Conservation (phyloP, 2,329 filamentous ascomycete species). For the Exutisphaerella laricina region DNA sequence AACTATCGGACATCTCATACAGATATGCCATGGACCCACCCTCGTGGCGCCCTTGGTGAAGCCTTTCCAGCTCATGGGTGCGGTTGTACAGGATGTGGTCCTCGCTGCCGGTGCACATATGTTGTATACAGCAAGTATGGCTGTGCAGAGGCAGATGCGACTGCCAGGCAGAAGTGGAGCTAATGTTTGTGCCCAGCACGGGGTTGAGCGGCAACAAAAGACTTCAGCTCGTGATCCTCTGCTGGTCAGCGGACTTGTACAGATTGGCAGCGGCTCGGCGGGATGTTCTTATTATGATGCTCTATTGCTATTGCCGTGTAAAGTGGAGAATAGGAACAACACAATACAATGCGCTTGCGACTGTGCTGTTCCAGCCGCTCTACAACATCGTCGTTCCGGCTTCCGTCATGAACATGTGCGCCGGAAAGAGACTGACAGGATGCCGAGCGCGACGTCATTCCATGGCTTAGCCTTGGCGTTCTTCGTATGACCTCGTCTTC, state of each 20-base stretch:
- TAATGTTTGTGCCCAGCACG: background rate
- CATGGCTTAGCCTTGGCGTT: no score
- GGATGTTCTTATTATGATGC: background rate
- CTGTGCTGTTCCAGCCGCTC: no score
- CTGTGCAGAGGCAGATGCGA: background rate
- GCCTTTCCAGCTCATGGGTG: slow-evolving; percentile 89
- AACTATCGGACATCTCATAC: background rate
- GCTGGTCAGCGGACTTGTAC: background rate
- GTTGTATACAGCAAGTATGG: background rate
- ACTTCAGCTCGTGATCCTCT: background rate
- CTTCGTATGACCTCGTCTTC: no score
- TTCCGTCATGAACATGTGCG: no score
- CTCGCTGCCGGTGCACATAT: background rate
- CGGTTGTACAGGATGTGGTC: slow-evolving; percentile 11
- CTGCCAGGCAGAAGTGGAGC: slow-evolving; percentile 8
- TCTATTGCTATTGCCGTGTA: no score
- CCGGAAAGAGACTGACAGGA: no score
- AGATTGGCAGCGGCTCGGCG: background rate
- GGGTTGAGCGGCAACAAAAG: background rate
- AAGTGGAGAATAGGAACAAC: no score
- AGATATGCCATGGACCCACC: slow-evolving; percentile 48
- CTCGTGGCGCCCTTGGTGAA: slow-evolving; percentile 84
- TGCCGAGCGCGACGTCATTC: no score
- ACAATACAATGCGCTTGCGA: no score
- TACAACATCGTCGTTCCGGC: no score